Evolutionary conservation across 2,329 filamentous ascomycete species (phyloP), one percentile per base, ranked within the genome.

Genomic region (Phaeomoniella chlamydospora): DNA sequence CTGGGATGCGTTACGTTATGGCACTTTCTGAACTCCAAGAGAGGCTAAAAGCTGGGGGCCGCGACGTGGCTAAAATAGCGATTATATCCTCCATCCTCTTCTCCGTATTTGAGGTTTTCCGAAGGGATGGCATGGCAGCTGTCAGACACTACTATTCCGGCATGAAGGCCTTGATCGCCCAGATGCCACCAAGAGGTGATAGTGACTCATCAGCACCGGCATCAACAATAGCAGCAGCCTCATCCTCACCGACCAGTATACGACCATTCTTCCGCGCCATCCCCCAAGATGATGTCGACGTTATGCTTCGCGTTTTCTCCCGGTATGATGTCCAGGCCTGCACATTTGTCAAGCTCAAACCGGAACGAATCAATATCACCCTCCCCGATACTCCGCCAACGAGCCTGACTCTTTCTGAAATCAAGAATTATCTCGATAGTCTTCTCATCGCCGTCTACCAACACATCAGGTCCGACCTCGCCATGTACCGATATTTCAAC

Each of bases 41-140:
- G 32, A 56, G 64, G 3, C 54, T 58, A 11, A 56, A 58, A 10
- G 56, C 62, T 33, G 31, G 53, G 59, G 29, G 54, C 45, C 17
- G 47, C 50, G 34, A 66, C 65, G 12, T 64, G 67, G 51, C 64
- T 67, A 45, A 72, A 62, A 10, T 66, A 65, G 34, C 61, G n/a
- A 41, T 80, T n/a, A 77, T 80, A 64, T 68, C 72, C 12, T 76
- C 67, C 36, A 70, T 80, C 22, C 57, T 80, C 26, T 62, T 80
- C 34, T 71, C 73, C n/a, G 78, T 72, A 51, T 80, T 80, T 41
- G 74, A 80, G 39, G 50, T 50, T 16, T 45, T 55, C 15, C 47
- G 48, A 17, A 42, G 46, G 3, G 49, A 54, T 42, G 41, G 47
- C 15, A 41, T 48, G 31, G 47, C 50, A 5, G 49, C 50, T 2